A percentile compares a stretch with the other conserved stretches of the same genome.
Conservation (phyloP, 768 basidiomycete genomes). For the Tubosaeta sp. region DNA sequence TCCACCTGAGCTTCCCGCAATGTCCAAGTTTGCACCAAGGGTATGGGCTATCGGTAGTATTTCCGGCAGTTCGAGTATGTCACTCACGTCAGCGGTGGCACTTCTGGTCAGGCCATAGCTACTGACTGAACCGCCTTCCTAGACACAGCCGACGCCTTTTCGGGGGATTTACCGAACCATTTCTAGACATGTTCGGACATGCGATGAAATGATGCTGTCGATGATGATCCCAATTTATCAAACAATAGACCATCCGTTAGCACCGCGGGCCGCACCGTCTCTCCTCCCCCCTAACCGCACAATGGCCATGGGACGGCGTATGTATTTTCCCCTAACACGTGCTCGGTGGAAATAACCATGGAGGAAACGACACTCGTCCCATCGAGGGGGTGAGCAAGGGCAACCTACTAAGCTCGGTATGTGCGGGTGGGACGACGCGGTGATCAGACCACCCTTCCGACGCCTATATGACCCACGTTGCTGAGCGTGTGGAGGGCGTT, state of each 20-base stretch:
- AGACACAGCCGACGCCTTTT: slow-evolving; percentile 7
- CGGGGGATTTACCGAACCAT: slow-evolving; percentile 9
- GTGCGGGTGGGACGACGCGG: not conserved
- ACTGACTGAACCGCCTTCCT: not conserved
- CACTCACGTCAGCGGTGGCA: not conserved
- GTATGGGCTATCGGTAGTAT: slow-evolving; percentile 15
- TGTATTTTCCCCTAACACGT: slow-evolving; percentile 8
- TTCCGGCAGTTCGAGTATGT: slow-evolving; percentile 6
- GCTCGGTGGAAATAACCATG: slow-evolving; percentile 11
- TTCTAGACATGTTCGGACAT: not conserved
- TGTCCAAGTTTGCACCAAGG: slow-evolving; percentile 2
- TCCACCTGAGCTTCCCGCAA: slow-evolving; percentile 2
- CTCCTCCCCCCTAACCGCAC: not conserved
- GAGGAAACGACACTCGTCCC: not conserved
- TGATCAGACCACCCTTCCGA: not conserved
- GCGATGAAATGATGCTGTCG: slow-evolving; percentile 4
- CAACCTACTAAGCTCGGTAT: not conserved
- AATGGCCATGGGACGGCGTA: slow-evolving; percentile 5
- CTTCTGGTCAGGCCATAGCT: not conserved
- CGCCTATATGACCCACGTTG: slow-evolving; percentile 3
- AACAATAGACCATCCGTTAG: slow-evolving; percentile 4
- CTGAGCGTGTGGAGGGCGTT: slow-evolving; percentile 8
- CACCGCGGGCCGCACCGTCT: slow-evolving; percentile 1
- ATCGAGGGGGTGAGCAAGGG: not conserved
- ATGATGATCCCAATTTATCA: slow-evolving; percentile 11